A percentile compares a stretch with the other conserved stretches of the same genome.
These are phyloP conservation scores for Linum trigynum DNA, from an alignment of 345 rosid genomes.

Conservation along the genomic window DNA sequence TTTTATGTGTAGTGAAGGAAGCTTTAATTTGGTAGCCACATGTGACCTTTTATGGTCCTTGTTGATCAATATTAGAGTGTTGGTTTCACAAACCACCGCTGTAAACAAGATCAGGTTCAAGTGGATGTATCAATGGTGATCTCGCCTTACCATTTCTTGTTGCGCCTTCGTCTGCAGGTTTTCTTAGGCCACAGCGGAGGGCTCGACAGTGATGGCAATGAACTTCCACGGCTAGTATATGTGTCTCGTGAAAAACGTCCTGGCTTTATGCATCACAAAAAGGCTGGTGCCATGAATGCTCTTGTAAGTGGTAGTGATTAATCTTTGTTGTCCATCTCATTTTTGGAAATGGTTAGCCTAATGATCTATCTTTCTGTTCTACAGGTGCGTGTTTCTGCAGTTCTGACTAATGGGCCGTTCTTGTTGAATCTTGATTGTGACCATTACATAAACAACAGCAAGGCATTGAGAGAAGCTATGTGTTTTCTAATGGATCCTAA, in stretches of 20 bases:
- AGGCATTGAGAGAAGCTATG: slow-evolving; percentile 29
- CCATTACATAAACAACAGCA: slow-evolving; percentile 30
- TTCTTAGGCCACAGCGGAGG: slow-evolving; percentile 30
- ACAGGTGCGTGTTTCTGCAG: slow-evolving; percentile 31
- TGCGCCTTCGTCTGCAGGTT: slow-evolving; percentile 28
- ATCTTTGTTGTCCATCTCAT: not conserved
- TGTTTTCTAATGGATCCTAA: slow-evolving; percentile 31
- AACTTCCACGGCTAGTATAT: slow-evolving; percentile 28
- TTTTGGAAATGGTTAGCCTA: not conserved
- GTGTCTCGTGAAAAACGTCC: slow-evolving; percentile 30
- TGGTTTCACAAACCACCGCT: not conserved
- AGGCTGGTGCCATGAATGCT: slow-evolving; percentile 32
- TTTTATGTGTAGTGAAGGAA: not conserved
- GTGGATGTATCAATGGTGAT: too few species aligned
- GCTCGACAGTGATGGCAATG: slow-evolving; percentile 28
- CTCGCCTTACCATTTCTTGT: not conserved
- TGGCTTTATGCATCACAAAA: slow-evolving; percentile 31
- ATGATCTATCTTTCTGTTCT: not conserved
- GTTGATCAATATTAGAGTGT: too few species aligned
- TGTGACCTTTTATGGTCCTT: too few species aligned
- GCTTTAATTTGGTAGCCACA: too few species aligned
- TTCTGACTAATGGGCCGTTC: slow-evolving; percentile 29
- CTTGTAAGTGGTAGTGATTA: slow-evolving; percentile 21
- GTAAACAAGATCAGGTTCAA: too few species aligned
- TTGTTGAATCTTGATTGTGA: slow-evolving; percentile 30